Evolutionary conservation across 441 rosid genomes (phyloP), one percentile per base, ranked within the genome.

Genomic region (Biscutella auriculata): DNA sequence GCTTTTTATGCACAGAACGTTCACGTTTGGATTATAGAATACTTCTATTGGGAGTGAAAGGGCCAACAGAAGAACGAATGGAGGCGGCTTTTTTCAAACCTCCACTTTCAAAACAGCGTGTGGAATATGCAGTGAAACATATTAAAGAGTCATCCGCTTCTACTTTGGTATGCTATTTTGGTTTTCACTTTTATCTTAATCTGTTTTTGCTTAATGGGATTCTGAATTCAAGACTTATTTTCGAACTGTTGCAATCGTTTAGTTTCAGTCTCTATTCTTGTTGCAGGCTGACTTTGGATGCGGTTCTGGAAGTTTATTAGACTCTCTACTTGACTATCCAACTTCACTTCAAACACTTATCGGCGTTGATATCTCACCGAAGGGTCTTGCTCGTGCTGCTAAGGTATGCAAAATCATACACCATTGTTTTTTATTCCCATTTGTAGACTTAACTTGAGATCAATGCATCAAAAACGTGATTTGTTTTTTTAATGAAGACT

Each of bases 1-100:
- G 5, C 13, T 42, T 65, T 19, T 15, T 27, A 28, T 52, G 63
- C 64, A 62, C 81, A 83, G 87, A 64, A 67, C 46, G 57, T 27
- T 72, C 87, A 61, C 40, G 33, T 62, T 70, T 93, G 77, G 77
- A 77, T 62, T 81, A 72, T 67, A 57, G 63, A 14, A 67, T 83
- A 46, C 60, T 83, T 41, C 54, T 89, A 73, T 71, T 93, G 79
- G 71, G 65, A 41, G 65, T 85, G 56, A 79, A 87, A 50, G 93
- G 82, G 60, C 95, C 96, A 9, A 75, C 88, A 10, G 97, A 89
- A 77, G 95, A 89, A 66, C 79, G 93, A 69, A 93, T 93, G 96
- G 99, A 89, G 72, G 95, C 87, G 50, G 97, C 97, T 52, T 72
- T 87, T 76, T 93, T 93, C 61, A 89, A 81, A 60, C 99, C 97